A percentile compares a stretch with the other conserved stretches of the same genome.
These are phyloP conservation scores for Plasmodium relictum DNA, from an alignment of 169 alveolate genomes.

Conservation along the genomic window DNA sequence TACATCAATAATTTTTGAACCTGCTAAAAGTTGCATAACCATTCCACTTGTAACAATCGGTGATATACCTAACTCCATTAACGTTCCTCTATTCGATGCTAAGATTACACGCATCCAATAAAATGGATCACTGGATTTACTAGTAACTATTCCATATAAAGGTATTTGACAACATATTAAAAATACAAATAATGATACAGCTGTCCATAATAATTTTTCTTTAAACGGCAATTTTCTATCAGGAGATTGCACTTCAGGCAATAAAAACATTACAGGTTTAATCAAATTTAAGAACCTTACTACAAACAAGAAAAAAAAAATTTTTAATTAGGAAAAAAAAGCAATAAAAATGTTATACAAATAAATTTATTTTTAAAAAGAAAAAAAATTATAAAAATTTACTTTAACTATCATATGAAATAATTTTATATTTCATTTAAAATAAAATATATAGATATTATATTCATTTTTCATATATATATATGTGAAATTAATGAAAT, in stretches of 20 bases:
- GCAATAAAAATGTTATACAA: no score
- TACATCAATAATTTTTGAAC: constrained; percentile 98
- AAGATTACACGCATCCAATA: constrained; percentile 99
- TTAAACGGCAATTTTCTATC: constrained; percentile 95
- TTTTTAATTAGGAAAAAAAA: no score
- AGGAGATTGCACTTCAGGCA: constrained; percentile 98
- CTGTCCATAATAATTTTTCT: constrained; percentile 98
- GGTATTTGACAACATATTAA: constrained; percentile 99
- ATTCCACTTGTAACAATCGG: constrained; percentile 99
- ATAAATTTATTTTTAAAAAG: no score
- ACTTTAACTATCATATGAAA: neutral
- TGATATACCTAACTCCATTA: constrained; percentile 99
- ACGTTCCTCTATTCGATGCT: constrained; percentile 99
- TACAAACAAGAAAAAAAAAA: constrained; percentile 27
- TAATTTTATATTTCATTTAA: no score
- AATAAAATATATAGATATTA: neutral
- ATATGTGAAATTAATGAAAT: no score
- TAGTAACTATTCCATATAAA: constrained; percentile 97
- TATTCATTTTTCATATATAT: no score
- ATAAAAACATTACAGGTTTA: constrained; percentile 96
- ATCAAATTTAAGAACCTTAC: constrained; percentile 95
- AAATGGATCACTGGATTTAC: constrained; percentile 97
- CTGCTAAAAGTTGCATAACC: constrained; percentile 99
- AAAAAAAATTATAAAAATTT: no score
- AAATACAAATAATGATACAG: constrained; percentile 96